A percentile compares a stretch with the other conserved stretches of the same genome.
Conservation (phyloP, 805 yeast genomes). For the Maudiozyma saulgeensis region DNA sequence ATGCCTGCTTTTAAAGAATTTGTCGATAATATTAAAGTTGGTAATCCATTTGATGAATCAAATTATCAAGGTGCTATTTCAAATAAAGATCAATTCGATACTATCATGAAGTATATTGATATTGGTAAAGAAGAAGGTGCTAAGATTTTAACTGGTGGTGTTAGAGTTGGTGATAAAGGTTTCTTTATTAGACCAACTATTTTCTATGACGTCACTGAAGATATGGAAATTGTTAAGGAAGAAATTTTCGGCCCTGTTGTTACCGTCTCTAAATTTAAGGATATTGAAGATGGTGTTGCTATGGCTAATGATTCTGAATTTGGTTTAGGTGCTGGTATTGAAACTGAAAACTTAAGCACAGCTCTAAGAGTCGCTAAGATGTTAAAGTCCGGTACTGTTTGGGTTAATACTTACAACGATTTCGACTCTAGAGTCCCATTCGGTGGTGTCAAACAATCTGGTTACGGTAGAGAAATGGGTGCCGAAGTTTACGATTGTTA, state of each 20-base stretch:
- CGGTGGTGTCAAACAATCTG: conserved; percentile 74
- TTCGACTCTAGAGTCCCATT: conserved; percentile 69
- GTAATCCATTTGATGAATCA: conserved; percentile 62
- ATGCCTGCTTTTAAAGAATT: conserved; percentile 49
- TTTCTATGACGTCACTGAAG: conserved; percentile 56
- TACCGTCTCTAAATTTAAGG: conserved; percentile 55
- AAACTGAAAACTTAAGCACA: conserved; percentile 52
- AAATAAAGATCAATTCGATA: conserved; percentile 57
- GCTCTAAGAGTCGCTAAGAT: conserved; percentile 55
- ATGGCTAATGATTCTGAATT: conserved; percentile 63
- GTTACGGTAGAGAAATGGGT: conserved; percentile 86
- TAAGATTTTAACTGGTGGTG: conserved; percentile 62
- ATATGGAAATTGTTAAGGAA: conserved; percentile 55
- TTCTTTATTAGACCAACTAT: conserved; percentile 66
- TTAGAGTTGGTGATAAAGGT: conserved; percentile 54
- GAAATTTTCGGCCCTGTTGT: conserved; percentile 80
- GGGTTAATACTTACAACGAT: conserved; percentile 76
- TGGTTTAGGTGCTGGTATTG: conserved; percentile 78
- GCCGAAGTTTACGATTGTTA: conserved; percentile 65
- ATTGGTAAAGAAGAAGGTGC: conserved; percentile 63
- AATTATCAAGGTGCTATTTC: conserved; percentile 74
- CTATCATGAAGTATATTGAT: conserved; percentile 57
- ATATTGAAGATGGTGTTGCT: conserved; percentile 56
- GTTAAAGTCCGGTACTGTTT: conserved; percentile 66
- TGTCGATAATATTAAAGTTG: conserved; percentile 54